Conservation (phyloP, 1,284 basidiomycete genomes). For the Sparassis latifolia region DNA sequence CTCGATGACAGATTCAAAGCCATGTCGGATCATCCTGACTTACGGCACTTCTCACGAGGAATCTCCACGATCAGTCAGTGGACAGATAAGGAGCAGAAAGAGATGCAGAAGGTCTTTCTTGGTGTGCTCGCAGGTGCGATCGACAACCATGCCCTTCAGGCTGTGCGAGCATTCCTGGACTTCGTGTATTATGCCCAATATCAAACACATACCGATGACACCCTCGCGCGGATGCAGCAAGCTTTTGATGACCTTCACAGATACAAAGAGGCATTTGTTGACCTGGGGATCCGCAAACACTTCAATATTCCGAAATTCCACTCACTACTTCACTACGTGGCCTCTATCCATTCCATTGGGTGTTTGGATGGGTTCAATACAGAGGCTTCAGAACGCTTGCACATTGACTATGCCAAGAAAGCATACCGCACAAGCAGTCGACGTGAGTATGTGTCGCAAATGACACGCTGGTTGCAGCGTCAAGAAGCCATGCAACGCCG, state of each 20-base stretch:
- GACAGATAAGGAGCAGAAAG: slow-evolving; percentile 16
- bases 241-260: slow-evolving; percentile 23
- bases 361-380: slow-evolving; percentile 22
- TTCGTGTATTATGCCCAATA: slow-evolving; percentile 23
- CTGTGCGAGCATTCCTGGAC: slow-evolving; percentile 19
- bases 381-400: slow-evolving; percentile 16
- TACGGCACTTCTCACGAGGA: slow-evolving; percentile 32
- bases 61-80: slow-evolving; percentile 20
- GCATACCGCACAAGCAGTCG: not conserved
- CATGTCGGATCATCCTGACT: slow-evolving; percentile 29
- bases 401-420: not conserved
- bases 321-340: not conserved
- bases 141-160: slow-evolving; percentile 4
- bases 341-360: not conserved
- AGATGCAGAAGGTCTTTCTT: slow-evolving; percentile 15
- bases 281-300: slow-evolving; percentile 17
- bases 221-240: slow-evolving; percentile 16
- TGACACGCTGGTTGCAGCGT: not conserved
- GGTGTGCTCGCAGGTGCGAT: slow-evolving; percentile 9
- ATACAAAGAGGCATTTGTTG: slow-evolving; percentile 23
- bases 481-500: not conserved
- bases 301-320: slow-evolving; percentile 18
- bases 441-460: not conserved
- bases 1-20: slow-evolving; percentile 28
- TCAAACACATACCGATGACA: slow-evolving; percentile 19